Percentiles rank a stretch among this genome's conserved stretches.
Conservation (phyloP, 495 filamentous ascomycete genomes). For the Tuber melanosporum region DNA sequence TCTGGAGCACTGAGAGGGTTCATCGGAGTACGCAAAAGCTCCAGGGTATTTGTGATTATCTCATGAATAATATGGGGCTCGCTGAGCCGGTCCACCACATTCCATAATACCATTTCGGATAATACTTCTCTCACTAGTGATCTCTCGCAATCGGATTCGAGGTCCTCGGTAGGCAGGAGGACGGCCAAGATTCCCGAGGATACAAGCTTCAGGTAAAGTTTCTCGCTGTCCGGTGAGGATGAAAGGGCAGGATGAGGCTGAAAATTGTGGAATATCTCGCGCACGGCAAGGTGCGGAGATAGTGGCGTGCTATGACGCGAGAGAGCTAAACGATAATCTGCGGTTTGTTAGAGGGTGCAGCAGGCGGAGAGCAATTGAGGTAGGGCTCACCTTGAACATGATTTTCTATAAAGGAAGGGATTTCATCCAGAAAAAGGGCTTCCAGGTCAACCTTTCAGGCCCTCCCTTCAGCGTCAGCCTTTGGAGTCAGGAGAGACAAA, state of each 20-base stretch:
- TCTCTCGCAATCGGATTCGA: conserved; percentile 77
- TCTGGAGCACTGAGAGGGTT: too few relatives aligned
- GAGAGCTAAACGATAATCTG: conserved; percentile 44
- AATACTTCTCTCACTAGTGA: conserved; percentile 77
- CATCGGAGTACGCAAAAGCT: conserved; percentile 35
- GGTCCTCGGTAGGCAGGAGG: conserved; percentile 82
- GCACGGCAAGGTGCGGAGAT: conserved; percentile 17
- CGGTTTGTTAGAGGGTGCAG: conserved; percentile 15
- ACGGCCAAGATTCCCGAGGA: conserved; percentile 59
- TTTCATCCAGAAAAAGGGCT: conserved; percentile 76
- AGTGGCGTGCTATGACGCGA: conserved; percentile 20
- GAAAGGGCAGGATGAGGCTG: conserved; percentile 36
- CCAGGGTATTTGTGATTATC: conserved; percentile 59
- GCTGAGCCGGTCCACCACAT: conserved; percentile 65
- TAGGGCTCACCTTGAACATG: conserved; percentile 67
- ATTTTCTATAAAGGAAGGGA: conserved; percentile 71
- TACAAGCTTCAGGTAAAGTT: conserved; percentile 31
- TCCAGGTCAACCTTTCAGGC: conserved; percentile 75
- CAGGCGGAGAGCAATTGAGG: conserved; percentile 14
- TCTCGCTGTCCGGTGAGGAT: conserved; percentile 7
- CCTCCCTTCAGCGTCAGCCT: conserved; percentile 69
- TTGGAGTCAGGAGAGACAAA: too few relatives aligned
- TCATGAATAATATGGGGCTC: conserved; percentile 85
- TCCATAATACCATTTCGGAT: conserved; percentile 76
- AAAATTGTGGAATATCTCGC: conserved; percentile 36